These are phyloP conservation scores for Cladosporium sp. DNA, from an alignment of 2,329 filamentous ascomycete species.

Conservation along the genomic window DNA sequence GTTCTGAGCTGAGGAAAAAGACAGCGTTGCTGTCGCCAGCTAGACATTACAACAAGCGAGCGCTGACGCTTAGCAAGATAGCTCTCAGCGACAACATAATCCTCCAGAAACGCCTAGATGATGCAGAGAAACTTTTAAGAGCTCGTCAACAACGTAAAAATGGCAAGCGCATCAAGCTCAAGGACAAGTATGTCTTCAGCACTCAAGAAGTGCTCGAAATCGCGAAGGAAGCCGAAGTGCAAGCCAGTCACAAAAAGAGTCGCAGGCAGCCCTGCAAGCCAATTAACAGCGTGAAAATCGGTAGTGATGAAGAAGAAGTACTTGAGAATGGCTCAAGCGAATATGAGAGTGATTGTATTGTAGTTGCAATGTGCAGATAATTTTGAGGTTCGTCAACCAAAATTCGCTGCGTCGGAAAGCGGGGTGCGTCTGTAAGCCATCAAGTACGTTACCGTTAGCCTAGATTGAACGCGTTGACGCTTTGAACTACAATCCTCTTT, in stretches of 20 bases:
- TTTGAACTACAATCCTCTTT: too few relatives aligned
- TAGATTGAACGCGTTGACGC: too few relatives aligned
- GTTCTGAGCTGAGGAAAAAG: background rate
- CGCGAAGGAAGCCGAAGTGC: slow-evolving; percentile 7
- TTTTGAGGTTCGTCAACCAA: too few relatives aligned
- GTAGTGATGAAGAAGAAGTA: too few relatives aligned
- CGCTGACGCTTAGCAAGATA: background rate
- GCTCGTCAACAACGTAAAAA: background rate
- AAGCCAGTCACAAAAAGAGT: background rate
- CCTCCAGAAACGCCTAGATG: background rate
- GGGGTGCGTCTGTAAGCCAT: too few relatives aligned
- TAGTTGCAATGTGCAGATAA: too few relatives aligned
- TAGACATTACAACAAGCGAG: background rate
- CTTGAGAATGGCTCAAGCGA: too few relatives aligned
- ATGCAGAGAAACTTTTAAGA: slow-evolving; percentile 3
- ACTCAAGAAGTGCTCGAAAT: slow-evolving; percentile 12
- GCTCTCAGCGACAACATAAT: background rate
- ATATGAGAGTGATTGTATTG: too few relatives aligned
- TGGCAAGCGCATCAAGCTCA: slow-evolving; percentile 11
- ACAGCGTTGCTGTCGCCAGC: background rate
- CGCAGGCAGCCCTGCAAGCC: too few relatives aligned
- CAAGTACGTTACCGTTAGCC: too few relatives aligned
- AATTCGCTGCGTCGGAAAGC: too few relatives aligned
- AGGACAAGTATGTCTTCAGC: slow-evolving; percentile 12
- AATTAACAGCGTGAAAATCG: too few relatives aligned